Evolutionary conservation across 768 basidiomycete genomes (phyloP).

Genomic region (Pleurotus tuoliensis): DNA sequence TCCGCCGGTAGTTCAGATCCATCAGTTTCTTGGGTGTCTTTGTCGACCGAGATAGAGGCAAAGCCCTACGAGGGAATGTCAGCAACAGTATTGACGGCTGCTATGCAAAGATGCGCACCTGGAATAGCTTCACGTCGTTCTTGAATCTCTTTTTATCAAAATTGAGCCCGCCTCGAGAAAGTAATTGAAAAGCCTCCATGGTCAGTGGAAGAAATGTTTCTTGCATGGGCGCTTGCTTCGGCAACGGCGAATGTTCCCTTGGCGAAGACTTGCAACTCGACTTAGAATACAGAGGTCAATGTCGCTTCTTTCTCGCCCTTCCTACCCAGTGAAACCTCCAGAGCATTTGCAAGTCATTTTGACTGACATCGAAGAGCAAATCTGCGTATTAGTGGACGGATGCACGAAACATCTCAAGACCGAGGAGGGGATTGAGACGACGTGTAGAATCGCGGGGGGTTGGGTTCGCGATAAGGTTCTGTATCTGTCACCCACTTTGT

Average conservation of each 20-base stretch:
- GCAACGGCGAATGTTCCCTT: not conserved
- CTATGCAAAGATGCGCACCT: conserved; percentile 34
- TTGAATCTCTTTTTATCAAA: conserved; percentile 80
- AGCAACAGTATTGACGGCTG: not conserved
- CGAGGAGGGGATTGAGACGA: conserved; percentile 49
- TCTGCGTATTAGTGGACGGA: conserved; percentile 79
- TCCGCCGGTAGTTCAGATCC: conserved; percentile 64
- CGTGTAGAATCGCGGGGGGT: conserved; percentile 92
- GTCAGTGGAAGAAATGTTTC: no score
- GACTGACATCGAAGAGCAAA: conserved; percentile 59
- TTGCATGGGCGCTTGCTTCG: no score
- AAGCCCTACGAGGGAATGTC: not conserved
- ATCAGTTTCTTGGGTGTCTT: conserved; percentile 5
- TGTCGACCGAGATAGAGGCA: not conserved
- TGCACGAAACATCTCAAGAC: conserved; percentile 58
- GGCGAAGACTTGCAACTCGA: not conserved
- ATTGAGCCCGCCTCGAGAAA: conserved; percentile 79
- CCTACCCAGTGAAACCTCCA: conserved; percentile 17
- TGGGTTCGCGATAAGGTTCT: conserved; percentile 99
- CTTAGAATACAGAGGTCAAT: not conserved
- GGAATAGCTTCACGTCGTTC: conserved; percentile 67
- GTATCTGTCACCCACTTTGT: conserved; percentile 11
- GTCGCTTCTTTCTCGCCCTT: not conserved
- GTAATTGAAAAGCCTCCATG: conserved; percentile 88
- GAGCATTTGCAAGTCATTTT: conserved; percentile 44